phyloP scores from a whole-genome alignment of 805 yeast species.

The Kuraishia hungarica region DNA sequence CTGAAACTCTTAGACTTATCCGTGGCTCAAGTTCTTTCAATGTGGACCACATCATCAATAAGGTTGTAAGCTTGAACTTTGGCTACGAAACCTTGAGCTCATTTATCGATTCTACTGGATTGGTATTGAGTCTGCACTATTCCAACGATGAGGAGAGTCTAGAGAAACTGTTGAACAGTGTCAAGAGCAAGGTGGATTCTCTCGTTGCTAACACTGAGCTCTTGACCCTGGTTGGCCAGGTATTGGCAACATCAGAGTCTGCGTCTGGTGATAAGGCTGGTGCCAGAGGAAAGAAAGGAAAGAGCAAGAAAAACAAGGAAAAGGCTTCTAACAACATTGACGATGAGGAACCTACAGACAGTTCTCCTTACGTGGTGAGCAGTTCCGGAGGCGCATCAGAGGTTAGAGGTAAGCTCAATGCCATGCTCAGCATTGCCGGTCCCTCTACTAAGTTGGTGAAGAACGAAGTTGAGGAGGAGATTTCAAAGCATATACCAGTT shows the following conservation, averaged over 20 bases:
- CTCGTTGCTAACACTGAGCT: constrained; percentile 32
- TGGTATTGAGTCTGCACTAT: constrained; percentile 51
- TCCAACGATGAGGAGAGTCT: constrained; percentile 38
- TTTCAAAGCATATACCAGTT: not conserved
- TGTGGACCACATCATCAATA: constrained; percentile 34
- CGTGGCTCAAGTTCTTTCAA: constrained; percentile 18
- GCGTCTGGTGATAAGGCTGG: constrained; percentile 4
- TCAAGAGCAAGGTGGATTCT: constrained; percentile 26
- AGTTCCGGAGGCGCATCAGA: not conserved
- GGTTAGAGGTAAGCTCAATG: not conserved
- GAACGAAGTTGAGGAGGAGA: not conserved
- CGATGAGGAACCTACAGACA: not conserved
- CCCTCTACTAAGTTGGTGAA: not conserved
- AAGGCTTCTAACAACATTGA: not conserved
- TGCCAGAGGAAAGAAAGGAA: constrained; percentile 4
- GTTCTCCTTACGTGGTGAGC: not conserved
- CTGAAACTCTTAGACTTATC: constrained; percentile 30
- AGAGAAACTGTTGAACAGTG: constrained; percentile 34
- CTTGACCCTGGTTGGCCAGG: constrained; percentile 39
- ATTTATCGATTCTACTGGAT: constrained; percentile 65
- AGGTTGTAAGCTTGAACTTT: constrained; percentile 35
- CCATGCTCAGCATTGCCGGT: not conserved
- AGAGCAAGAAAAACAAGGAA: constrained; percentile 13
- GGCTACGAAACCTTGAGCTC: constrained; percentile 58
- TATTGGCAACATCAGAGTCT: constrained; percentile 12